Evolutionary conservation across 768 basidiomycete genomes (phyloP).

Genomic region (Tylopilus subfusipes): DNA sequence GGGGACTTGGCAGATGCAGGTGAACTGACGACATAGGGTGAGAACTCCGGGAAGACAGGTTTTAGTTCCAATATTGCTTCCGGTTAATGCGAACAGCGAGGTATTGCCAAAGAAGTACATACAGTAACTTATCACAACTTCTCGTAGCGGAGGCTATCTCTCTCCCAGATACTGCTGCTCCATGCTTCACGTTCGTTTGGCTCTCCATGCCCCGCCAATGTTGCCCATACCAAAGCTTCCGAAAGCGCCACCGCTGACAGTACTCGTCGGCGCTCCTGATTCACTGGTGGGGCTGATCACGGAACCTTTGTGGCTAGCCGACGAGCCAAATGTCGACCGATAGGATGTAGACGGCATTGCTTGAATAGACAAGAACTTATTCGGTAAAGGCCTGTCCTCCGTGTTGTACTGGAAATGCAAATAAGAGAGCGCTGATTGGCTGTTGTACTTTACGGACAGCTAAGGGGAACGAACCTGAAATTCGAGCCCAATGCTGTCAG

Average conservation of each 20-base stretch:
- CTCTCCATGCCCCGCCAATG: conserved; percentile 33
- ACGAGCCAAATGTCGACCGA: conserved; percentile 58
- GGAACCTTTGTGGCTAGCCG: conserved; percentile 21
- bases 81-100: conserved; percentile 6
- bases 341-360: conserved; percentile 62
- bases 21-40: background rate
- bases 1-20: background rate
- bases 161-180: background rate
- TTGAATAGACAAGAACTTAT: conserved; percentile 81
- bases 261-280: conserved; percentile 19
- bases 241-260: conserved; percentile 41
- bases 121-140: conserved; percentile 6
- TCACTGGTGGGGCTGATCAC: conserved; percentile 23
- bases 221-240: conserved; percentile 46
- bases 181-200: conserved; percentile 23
- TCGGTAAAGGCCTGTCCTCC: conserved; percentile 77
- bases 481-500: conserved; percentile 81
- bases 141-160: background rate
- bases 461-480: conserved; percentile 63
- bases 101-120: conserved; percentile 12
- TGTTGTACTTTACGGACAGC: background rate
- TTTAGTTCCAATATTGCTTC: background rate
- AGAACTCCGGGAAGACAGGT: background rate
- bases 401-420: conserved; percentile 62
- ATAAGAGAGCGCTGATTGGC: background rate